Evolutionary conservation across 2,329 filamentous ascomycete genomes (phyloP).

Genomic region (Meredithiella fracta): DNA sequence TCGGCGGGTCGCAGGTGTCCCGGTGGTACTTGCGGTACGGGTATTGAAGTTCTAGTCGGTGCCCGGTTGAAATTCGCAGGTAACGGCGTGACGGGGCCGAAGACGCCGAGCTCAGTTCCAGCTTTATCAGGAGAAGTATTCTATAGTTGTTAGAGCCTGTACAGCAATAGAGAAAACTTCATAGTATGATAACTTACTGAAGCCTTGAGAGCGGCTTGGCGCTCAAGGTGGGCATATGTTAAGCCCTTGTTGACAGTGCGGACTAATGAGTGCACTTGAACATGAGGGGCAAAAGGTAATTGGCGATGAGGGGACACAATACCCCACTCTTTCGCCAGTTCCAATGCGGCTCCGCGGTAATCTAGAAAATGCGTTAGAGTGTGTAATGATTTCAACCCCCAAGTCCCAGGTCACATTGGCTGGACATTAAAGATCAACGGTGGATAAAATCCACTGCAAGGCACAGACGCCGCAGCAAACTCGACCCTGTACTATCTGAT

Average conservation of each 20-base stretch:
- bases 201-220: conserved; percentile 32
- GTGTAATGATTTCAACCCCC: background rate
- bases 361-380: conserved; percentile 26
- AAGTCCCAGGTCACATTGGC: background rate
- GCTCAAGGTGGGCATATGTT: conserved; percentile 42
- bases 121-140: background rate
- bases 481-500: background rate
- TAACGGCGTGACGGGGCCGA: conserved; percentile 29
- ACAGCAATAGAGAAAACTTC: no score
- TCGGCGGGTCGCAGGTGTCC: background rate
- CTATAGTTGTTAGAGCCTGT: background rate
- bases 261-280: conserved; percentile 48
- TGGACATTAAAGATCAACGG: no score
- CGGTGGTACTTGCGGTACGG: background rate
- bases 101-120: conserved; percentile 27
- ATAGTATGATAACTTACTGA: conserved; percentile 26
- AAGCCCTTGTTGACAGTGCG: conserved; percentile 47
- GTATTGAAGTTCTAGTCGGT: background rate
- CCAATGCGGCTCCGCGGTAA: conserved; percentile 50
- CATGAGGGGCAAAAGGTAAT: conserved; percentile 47
- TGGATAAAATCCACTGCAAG: no score
- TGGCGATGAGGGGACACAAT: conserved; percentile 44
- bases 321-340: conserved; percentile 54
- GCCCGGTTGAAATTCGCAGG: conserved; percentile 2
- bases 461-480: background rate